A percentile compares a stretch with the other conserved stretches of the same genome.
These are phyloP conservation scores for Penicillium vulpinum DNA, from an alignment of 2,329 filamentous ascomycete species.

Conservation along the genomic window DNA sequence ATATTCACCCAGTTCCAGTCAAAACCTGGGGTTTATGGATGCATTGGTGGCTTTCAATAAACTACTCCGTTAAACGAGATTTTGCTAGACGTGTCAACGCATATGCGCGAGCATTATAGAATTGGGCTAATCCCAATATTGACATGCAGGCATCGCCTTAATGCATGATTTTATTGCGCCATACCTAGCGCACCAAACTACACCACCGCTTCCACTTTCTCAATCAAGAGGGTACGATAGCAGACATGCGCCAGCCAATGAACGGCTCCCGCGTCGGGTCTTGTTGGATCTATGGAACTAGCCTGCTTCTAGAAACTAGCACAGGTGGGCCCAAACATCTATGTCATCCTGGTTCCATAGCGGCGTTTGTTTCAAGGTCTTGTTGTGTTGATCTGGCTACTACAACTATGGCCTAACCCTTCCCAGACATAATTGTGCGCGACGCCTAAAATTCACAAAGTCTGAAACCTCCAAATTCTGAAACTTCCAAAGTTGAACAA, in stretches of 20 bases:
- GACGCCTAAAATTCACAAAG: neutral
- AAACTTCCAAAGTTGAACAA: neutral
- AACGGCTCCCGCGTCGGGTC: too few species aligned
- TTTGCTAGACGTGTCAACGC: neutral
- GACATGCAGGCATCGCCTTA: too few species aligned
- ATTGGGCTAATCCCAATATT: neutral
- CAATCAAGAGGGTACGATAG: neutral
- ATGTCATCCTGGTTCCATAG: neutral
- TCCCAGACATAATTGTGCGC: neutral
- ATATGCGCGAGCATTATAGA: neutral
- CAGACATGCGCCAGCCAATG: neutral
- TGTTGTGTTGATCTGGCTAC: neutral
- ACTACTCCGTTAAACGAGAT: too few species aligned
- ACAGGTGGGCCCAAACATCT: too few species aligned
- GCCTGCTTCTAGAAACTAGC: too few species aligned
- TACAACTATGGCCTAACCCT: neutral
- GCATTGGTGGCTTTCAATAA: neutral
- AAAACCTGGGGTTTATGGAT: neutral
- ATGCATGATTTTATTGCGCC: neutral
- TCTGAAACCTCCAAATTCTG: neutral
- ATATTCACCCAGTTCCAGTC: neutral
- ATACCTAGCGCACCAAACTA: neutral
- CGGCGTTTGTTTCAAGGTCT: neutral
- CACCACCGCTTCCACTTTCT: too few species aligned
- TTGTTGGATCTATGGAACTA: too few species aligned